Base-by-base conservation (phyloP, 768 basidiomycete genomes). In the Vishniacozyma victoriae region DNA sequence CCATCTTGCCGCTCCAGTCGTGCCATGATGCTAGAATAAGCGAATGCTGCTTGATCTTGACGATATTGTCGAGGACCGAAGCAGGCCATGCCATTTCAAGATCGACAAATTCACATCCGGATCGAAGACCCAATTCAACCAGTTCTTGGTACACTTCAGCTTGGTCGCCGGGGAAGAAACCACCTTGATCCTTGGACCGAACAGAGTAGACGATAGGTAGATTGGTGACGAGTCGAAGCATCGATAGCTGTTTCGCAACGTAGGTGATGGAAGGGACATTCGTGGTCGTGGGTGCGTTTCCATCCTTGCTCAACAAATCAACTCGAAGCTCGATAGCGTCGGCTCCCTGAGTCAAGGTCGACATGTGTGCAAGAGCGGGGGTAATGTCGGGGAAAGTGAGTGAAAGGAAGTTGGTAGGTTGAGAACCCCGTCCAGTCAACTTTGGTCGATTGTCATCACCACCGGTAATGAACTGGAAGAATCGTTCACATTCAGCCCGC, bases 321-420 rank as follows among this genome's bases (percentile, higher is more conserved):
- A 90, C 91, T 9, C 93, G 82, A n/a, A 97, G 68, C 70, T 99
- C 95, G 50, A 97, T 73, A 0, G 91, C 93, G 62, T 97, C 92
- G 5, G 83, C 86, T 3, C 95, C 95, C 15, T 80, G 77, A 0
- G 80, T 80, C 50, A 99, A 71, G 36, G 84, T 80, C 18, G 86
- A 81, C 35, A 97, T 78, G 42, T 80, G 69, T 14, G 77, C 70
- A 35, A 90, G 75, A 0, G 85, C 83, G 3, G 80, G 79, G 0
- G 78, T 81, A 54, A 95, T 67, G 65, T 95, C 88, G 0, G 93
- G 89, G 73, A 88, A 92, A 0, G 93, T 95, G 48, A 99, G 76
- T 7, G 85, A 84, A 33, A 97, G 78, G 78, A 97, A 97, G 74
- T 90, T 89, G 0, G 90, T 87, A n/a, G 86, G 80, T 19, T 76